Evolutionary conservation across 257 asterid species (phyloP), one percentile per base, ranked within the genome.

Genomic region (Verbena officinalis): DNA sequence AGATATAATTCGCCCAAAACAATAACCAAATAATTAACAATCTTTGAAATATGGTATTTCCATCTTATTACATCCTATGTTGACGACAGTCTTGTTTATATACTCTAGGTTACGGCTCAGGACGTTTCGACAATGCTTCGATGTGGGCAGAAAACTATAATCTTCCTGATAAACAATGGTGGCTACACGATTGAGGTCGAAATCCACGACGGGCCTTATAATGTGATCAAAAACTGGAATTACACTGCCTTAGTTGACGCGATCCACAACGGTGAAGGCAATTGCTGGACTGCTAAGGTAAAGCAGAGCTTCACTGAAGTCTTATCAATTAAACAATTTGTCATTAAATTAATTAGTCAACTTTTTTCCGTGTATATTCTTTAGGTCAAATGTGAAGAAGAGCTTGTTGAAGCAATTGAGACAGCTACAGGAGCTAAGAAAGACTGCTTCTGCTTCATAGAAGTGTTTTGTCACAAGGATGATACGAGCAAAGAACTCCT

Each of bases 401-500:
- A 85, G 44, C 85, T 87, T 1, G 24, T 85, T 4, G 84, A 82
- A 68, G 96, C 90, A 27, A 83, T 87, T 0, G 81, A 72, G 19
- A 83, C 82, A 0, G 95, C 92, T 5, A 81, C 77, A 0, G 86
- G 77, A 20, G 77, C 68, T 22, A 80, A 83, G 79, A 78, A 78
- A 61, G 90, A 85, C 17, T 71, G 87, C 63, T 17, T 90, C 66
- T 90, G 97, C 63, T 85, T 90, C 81, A 83, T 90, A 1, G 97
- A 90, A 75, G 90, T 87, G 22, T 81, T 87, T 42, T 90, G 72
- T n/a, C 97, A 90, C 82, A 87, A 81, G 72, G 95, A 90, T 16
- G 95, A 90, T 45, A 90, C 95, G 1, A 90, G 97, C 86, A 90
- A 90, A 80, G 97, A 87, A 55, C 82, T 90, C 10, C 95, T 90